phyloP scores from a whole-genome alignment of 192 early-diverging fungal genomes.

The Coemansia guatemalensis region DNA sequence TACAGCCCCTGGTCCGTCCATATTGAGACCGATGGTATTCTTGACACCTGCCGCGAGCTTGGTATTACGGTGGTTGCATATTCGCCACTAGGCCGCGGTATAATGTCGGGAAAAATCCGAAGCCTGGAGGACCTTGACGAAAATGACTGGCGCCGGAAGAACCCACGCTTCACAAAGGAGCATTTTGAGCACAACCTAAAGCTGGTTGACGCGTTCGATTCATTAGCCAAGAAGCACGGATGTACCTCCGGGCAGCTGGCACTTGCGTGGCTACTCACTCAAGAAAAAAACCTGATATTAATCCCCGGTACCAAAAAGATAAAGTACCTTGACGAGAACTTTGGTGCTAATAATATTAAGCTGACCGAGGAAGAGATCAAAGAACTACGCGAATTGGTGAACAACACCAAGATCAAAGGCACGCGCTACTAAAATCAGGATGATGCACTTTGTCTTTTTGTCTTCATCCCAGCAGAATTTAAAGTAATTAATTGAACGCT shows the following conservation, averaged over 20 bases:
- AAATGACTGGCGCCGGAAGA: constrained; percentile 54
- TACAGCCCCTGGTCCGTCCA: constrained; percentile 60
- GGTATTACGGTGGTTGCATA: constrained; percentile 73
- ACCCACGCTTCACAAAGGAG: constrained; percentile 62
- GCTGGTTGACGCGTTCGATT: constrained; percentile 57
- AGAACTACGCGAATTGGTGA: constrained; percentile 27
- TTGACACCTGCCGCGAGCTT: constrained; percentile 69
- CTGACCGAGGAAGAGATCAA: constrained; percentile 29
- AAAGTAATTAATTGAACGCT: too few relatives aligned
- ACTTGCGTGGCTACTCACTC: constrained; percentile 65
- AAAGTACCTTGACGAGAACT: constrained; percentile 49
- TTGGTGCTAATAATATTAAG: constrained; percentile 27
- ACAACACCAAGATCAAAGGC: constrained; percentile 31
- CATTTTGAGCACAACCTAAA: constrained; percentile 62
- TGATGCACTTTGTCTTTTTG: not conserved
- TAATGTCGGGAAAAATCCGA: constrained; percentile 63
- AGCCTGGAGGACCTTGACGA: constrained; percentile 55
- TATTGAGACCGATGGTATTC: constrained; percentile 65
- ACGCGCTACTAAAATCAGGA: constrained; percentile 25
- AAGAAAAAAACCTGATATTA: constrained; percentile 50
- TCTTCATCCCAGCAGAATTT: not conserved
- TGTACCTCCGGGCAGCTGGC: constrained; percentile 57
- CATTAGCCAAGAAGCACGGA: constrained; percentile 56
- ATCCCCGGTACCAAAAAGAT: constrained; percentile 60
- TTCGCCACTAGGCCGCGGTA: constrained; percentile 70